Conservation (phyloP, 2,329 filamentous ascomycete genomes). For the Endothia cerciana region DNA sequence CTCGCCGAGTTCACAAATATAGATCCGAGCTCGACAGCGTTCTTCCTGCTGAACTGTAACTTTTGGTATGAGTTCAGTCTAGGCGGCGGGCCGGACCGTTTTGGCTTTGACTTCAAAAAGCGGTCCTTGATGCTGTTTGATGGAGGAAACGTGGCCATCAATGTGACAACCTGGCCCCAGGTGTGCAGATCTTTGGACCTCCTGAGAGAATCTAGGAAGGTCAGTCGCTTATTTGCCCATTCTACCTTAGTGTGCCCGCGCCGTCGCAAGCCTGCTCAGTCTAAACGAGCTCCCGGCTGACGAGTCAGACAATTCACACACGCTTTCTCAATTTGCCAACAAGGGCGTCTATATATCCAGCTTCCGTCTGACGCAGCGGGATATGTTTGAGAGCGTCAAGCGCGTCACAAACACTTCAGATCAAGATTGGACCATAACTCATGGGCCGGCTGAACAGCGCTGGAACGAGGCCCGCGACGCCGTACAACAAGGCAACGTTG, state of each 20-base stretch:
- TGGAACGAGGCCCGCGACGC: slow-evolving; percentile 50
- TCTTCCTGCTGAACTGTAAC: slow-evolving; percentile 44
- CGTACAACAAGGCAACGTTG: slow-evolving; percentile 46
- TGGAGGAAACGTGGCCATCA: slow-evolving; percentile 59
- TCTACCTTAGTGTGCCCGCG: slow-evolving; percentile 36
- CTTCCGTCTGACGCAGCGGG: slow-evolving; percentile 62
- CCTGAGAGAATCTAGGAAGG: not conserved
- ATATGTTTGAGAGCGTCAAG: slow-evolving; percentile 66
- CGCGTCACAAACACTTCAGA: slow-evolving; percentile 60
- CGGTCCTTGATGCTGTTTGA: slow-evolving; percentile 47
- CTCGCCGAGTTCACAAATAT: slow-evolving; percentile 43
- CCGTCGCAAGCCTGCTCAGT: slow-evolving; percentile 48
- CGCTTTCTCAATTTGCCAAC: slow-evolving; percentile 41
- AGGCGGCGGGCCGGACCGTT: slow-evolving; percentile 33
- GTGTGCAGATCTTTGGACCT: slow-evolving; percentile 25
- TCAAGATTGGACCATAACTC: slow-evolving; percentile 61
- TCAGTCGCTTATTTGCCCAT: not conserved
- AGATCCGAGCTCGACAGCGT: slow-evolving; percentile 32
- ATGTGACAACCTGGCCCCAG: slow-evolving; percentile 62
- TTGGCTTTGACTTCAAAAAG: slow-evolving; percentile 35
- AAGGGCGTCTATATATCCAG: slow-evolving; percentile 55
- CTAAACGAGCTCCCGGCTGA: slow-evolving; percentile 40
- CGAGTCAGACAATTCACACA: slow-evolving; percentile 15
- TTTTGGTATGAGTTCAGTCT: slow-evolving; percentile 59
- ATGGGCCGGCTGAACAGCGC: slow-evolving; percentile 51